Percentiles rank a stretch among this genome's conserved stretches.
These are phyloP conservation scores for Penicillium angulare DNA, from an alignment of 495 filamentous ascomycete species.

Conservation along the genomic window DNA sequence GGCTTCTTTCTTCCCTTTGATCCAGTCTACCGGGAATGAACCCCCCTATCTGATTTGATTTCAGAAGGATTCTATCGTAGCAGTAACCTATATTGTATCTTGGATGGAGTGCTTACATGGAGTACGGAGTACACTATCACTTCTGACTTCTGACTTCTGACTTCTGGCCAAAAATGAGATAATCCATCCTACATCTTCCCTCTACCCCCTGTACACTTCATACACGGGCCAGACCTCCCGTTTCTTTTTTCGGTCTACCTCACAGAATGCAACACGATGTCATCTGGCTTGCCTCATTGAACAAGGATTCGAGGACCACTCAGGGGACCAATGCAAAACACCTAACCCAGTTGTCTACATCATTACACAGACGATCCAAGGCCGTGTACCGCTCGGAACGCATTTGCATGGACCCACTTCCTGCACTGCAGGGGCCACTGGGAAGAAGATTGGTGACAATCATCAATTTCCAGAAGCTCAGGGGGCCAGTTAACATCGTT, in stretches of 20 bases:
- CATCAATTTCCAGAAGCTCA: constrained; percentile 25
- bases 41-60: neutral
- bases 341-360: constrained; percentile 8
- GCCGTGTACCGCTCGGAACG: constrained; percentile 15
- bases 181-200: too few species aligned
- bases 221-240: too few species aligned
- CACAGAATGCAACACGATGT: constrained; percentile 9
- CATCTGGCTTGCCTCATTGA: constrained; percentile 1
- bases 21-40: neutral
- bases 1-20: neutral
- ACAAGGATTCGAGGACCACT: constrained; percentile 4
- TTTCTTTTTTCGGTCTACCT: neutral
- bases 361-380: constrained; percentile 16
- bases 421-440: constrained; percentile 23
- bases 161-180: too few species aligned
- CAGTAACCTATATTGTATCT: neutral
- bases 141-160: too few species aligned
- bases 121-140: too few species aligned
- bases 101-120: too few species aligned
- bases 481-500: neutral
- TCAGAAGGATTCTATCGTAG: neutral
- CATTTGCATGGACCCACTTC: constrained; percentile 25
- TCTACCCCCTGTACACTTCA: constrained; percentile 2
- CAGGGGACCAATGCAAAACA: constrained; percentile 17
- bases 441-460: constrained; percentile 10